Percentiles rank a stretch among this genome's conserved stretches.
Conservation (phyloP, 768 basidiomycete genomes). For the Auriscalpium orientale region DNA sequence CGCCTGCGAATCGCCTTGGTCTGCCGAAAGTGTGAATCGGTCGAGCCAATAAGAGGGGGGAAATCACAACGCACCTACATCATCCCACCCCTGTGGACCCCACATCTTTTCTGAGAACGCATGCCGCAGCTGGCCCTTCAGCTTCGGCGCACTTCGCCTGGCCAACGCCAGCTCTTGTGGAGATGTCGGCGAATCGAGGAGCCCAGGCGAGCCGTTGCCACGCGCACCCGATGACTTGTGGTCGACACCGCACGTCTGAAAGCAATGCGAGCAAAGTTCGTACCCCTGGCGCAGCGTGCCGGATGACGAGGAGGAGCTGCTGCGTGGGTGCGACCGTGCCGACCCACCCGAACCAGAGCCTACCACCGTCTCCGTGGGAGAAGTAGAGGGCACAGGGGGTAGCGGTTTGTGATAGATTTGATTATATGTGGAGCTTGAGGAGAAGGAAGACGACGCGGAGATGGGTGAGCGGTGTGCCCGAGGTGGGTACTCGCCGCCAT, state of each 20-base stretch:
- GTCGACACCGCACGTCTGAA: conserved; percentile 67
- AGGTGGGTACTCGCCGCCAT: background rate
- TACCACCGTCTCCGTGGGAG: conserved; percentile 4
- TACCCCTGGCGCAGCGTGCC: conserved; percentile 41
- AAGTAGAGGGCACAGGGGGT: conserved; percentile 31
- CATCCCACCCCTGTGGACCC: conserved; percentile 78
- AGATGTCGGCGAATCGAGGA: conserved; percentile 37
- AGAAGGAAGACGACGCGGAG: background rate
- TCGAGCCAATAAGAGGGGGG: background rate
- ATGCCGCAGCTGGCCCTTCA: conserved; percentile 74
- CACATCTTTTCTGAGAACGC: conserved; percentile 84
- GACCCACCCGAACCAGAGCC: conserved; percentile 3
- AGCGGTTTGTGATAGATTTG: conserved; percentile 33
- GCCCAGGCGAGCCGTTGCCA: conserved; percentile 39
- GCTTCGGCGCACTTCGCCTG: conserved; percentile 58
- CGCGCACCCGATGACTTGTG: conserved; percentile 58
- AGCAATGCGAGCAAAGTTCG: conserved; percentile 78
- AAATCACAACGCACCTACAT: conserved; percentile 58
- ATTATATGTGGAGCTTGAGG: background rate
- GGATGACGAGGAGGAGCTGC: conserved; percentile 10
- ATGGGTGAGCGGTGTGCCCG: conserved; percentile 5
- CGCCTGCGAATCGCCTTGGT: conserved; percentile 62
- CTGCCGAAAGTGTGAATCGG: conserved; percentile 27
- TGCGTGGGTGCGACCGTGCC: conserved; percentile 10
- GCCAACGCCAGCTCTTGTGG: conserved; percentile 48